Evolutionary conservation across 768 basidiomycete genomes (phyloP), one percentile per base, ranked within the genome.

Genomic region (Amanita phalloides): DNA sequence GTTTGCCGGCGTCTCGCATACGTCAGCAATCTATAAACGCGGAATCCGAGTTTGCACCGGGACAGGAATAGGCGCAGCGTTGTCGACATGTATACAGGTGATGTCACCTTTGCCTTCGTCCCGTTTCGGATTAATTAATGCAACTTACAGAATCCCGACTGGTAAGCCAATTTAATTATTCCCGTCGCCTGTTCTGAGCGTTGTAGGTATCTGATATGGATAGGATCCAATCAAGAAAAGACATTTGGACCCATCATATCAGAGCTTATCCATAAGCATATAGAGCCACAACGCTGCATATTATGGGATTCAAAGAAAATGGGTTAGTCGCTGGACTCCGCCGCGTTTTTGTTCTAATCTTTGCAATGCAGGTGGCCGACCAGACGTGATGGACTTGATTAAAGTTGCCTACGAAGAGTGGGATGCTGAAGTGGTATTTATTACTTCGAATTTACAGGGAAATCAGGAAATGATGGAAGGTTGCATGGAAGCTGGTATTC

Each of bases 21-120:
- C 87, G 0, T 87, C 86, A 1, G 77, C 69, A 2, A 59, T 90
- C 25, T 90, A 89, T 67, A 84, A 76, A 60, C 79, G 84, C 51
- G 86, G 88, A 13, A 87, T 90, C 62, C 83, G 87, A 60, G 81
- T 90, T 45, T 90, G 88, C 64, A 90, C 88, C 3, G 88, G 88
- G 26, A 90, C 88, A 4, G 88, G 88, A 49, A 78, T 90, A 53
- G 88, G 88, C 25, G 84, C 88, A 20, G 85, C 86, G 2, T 75
- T 90, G 20, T 81, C 88, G 9, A 90, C 88, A 20, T 84, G 84
- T 65, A 73, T 88, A 46, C 85, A 90, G 85, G 88, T 85, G 54
- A 62, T 21, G 41, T 21, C 41, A 21, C 72, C 59, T 48, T 38
- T 32, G 44, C 30, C 45, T 30, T 54, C 39, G 36, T 36, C 54